Evolutionary conservation across 1,284 basidiomycete species (phyloP), one percentile per base, ranked within the genome.

Genomic region (Cutaneotrichosporon cutaneum): DNA sequence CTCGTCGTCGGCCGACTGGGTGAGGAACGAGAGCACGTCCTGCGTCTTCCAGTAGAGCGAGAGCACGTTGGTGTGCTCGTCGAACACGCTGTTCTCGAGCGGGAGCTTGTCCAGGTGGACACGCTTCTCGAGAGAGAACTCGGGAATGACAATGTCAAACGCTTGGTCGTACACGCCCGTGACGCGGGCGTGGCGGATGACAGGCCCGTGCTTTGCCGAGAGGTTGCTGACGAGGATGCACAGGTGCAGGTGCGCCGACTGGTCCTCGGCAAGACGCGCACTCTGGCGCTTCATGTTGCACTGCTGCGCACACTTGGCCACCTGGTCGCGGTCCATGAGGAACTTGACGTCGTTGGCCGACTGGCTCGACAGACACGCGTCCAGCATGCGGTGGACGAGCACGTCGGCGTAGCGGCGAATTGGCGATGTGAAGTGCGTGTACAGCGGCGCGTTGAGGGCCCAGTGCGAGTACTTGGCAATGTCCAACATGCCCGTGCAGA

Each of bases 71-170:
- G 84, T 84, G 78, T 94, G 90, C 80, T 97, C 94, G 72, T 98
- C 94, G 74, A 93, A 94, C 56, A 94, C 90, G 71, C 92, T 90
- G 72, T 94, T 95, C 88, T 94, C 91, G 59, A 95, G 91, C 18
- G 96, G 95, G 88, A 99, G 96, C 81, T 98, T 94, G 78, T 99
- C 96, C 53, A 95, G 90, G 73, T 99, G 95, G 3, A 98, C 93
- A 53, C 95, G 86, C 84, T 99, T 99, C 83, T 99, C 96, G 71
- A 99, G 94, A 53, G 92, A 90, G 73, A 96, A 95, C 74, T 96
- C 94, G 54, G 92, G 90, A 33, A 85, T 80, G 26, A 84, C 77
- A 16, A 99, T 93, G 75, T 99, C 96, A 70, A 99, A 98, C 0
- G 95, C 94, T 60, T 92, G 88, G 72, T 98, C 94, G 32, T 96